These are phyloP conservation scores for Aureobasidium uvarum DNA, from an alignment of 2,329 filamentous ascomycete genomes.

Conservation along the genomic window DNA sequence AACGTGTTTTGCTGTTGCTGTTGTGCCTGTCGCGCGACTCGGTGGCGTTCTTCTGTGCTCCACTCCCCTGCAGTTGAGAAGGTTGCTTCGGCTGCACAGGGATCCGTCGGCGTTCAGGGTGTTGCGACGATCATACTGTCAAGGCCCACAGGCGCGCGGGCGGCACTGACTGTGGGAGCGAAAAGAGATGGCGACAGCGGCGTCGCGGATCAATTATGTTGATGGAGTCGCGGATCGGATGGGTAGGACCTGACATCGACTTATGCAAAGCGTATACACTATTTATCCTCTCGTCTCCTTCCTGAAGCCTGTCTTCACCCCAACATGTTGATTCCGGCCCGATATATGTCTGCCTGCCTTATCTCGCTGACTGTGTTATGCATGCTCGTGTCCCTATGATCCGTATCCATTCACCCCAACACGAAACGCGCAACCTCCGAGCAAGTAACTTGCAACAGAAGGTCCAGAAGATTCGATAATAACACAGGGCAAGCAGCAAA, in stretches of 20 bases:
- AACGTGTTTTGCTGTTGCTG: neutral
- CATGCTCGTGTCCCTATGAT: neutral
- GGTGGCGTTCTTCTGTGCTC: constrained; percentile 10
- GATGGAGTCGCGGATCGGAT: neutral
- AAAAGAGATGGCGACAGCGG: constrained; percentile 7
- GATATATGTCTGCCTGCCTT: neutral
- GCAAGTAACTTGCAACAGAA: neutral
- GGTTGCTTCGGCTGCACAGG: constrained; percentile 9
- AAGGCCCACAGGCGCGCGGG: neutral
- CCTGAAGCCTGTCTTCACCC: neutral
- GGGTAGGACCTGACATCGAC: neutral
- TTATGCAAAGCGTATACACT: neutral
- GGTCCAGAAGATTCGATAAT: neutral
- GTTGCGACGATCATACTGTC: neutral
- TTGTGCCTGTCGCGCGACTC: constrained; percentile 1
- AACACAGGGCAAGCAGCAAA: neutral
- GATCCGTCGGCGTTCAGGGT: constrained; percentile 4
- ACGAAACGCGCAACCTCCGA: neutral
- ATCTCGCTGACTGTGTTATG: neutral
- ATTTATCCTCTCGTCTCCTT: neutral
- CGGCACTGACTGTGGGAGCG: constrained; percentile 2
- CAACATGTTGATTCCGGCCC: neutral
- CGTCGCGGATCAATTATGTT: neutral
- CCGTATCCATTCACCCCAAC: neutral
- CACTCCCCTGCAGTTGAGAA: constrained; percentile 21